These are phyloP conservation scores for Coniochaeta sp. DNA, from an alignment of 2,329 filamentous ascomycete genomes.

Conservation along the genomic window DNA sequence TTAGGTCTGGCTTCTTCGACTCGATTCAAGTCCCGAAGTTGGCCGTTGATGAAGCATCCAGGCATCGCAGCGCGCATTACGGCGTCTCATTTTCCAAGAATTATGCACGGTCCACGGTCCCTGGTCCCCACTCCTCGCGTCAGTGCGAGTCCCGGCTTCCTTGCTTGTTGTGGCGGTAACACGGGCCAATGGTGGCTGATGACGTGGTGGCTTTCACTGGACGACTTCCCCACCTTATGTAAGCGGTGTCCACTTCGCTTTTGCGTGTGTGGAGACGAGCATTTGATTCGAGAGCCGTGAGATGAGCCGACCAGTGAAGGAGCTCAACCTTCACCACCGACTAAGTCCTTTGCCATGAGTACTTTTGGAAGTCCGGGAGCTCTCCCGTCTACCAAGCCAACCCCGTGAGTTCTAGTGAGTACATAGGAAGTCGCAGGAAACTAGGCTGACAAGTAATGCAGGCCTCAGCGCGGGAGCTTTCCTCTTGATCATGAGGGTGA, in stretches of 20 bases:
- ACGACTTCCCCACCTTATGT: neutral
- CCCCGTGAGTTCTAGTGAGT: constrained; percentile 21
- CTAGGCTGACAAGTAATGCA: constrained; percentile 25
- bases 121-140: constrained; percentile 3
- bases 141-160: neutral
- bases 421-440: too few species aligned
- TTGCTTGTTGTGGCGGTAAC: neutral
- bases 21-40: constrained; percentile 10
- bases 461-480: constrained; percentile 87
- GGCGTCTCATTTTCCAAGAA: constrained; percentile 15
- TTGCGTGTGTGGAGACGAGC: neutral
- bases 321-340: neutral
- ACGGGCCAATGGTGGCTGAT: constrained; percentile 2
- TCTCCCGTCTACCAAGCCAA: constrained; percentile 22
- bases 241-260: neutral
- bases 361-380: constrained; percentile 23
- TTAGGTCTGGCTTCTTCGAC: constrained; percentile 7
- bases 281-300: neutral
- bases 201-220: neutral
- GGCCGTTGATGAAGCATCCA: constrained; percentile 8
- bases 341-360: constrained; percentile 18
- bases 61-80: neutral
- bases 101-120: constrained; percentile 9
- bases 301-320: neutral
- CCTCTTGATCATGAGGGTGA: constrained; percentile 85